Base-by-base conservation (phyloP, 2,329 filamentous ascomycete species). In the Colletotrichum tropicicola region DNA sequence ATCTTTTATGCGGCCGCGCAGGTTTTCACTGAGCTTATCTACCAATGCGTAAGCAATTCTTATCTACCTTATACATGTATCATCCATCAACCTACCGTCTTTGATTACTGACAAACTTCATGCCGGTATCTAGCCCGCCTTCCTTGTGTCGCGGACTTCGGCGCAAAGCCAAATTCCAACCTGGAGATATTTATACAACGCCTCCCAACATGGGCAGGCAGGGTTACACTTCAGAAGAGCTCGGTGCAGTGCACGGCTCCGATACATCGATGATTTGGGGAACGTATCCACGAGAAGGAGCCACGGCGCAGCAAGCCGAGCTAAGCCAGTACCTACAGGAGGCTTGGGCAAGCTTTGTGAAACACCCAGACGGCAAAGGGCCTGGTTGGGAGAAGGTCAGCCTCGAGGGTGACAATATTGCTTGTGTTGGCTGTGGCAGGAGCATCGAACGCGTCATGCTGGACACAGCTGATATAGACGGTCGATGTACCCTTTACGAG, bases 181-280 rank as follows among this genome's bases (percentile, higher is more conserved):
- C 4, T 64, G 60, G 60, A 30, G 60, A 13, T 64, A 64, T 9
- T 58, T 45, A 13, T 64, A 59, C 39, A 64, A 64, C 32, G 60
- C 60, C 6, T 59, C 60, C 60, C 1, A 64, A 59, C 30, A 28
- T 64, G 3, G 39, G 35, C 25, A 23, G 48, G 6, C 28, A 19
- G 2, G 54, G 55, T 19, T 59, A 59, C 41, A 58, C 45, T 9
- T 51, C 55, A 10, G 54, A 53, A 13, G 41, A 64, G 13, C 21
- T 64, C 8, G 54, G 54, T 1, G 45, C 55, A 13, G 59, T 30
- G 5, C 60, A 64, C 39, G 60, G 52, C 6, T 53, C 54, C 0
- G 60, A 64, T n/a, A 59, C 54, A 8, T 10, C 39, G 1, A 59
- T 64, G 45, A 58, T 53, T 9, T 59, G 45, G 44, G 60, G 60